Base-by-base conservation (phyloP, 2,329 filamentous ascomycete species). In the Colletotrichum acutatum region DNA sequence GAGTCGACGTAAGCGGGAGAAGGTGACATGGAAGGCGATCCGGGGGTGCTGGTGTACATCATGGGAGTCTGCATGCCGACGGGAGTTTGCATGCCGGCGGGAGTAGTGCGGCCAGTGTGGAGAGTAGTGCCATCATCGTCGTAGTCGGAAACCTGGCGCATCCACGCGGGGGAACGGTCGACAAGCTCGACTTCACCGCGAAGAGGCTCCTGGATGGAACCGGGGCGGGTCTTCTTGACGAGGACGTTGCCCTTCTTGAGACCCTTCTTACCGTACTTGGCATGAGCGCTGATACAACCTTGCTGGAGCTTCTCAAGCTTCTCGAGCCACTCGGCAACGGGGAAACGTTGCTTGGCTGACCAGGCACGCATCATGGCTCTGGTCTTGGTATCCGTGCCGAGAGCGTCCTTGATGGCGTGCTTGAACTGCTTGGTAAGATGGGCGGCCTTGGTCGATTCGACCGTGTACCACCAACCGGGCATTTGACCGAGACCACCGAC, bases 381-480 rank as follows among this genome's bases (percentile, higher is more conserved):
- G 22, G 87, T 87, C 49, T 89, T 83, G 19, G 82, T 81, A 74
- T 89, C 88, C 1, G 90, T 90, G 64, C 84, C 87, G 69, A 93
- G 79, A 2, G 91, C 91, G 66, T 86, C 86, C 28, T 89, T 82
- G 74, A 93, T 92, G 16, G 91, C 89, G 75, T 86, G 84, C 79
- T 89, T 90, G 83, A 93, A 92, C 78, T 93, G 91, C 65, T 89
- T 87, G 67, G 92, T 83, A 52, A 92, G 82, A 82, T 93, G 91
- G 61, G 86, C 70, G 12, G 90, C 91, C 3, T 89, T 89, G 5
- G 87, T 90, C 0, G 90, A 91, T 78, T 93, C 91, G 70, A 93
- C 88, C 0, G 91, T 92, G 79, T 90, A 93, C 91, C 91, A 93
- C 88, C 90, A 92, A 26, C 91, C 91, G 42, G 91, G 91, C 90